Evolutionary conservation across 2,329 filamentous ascomycete species (phyloP).

Genomic region (Leptographium wingfieldii): DNA sequence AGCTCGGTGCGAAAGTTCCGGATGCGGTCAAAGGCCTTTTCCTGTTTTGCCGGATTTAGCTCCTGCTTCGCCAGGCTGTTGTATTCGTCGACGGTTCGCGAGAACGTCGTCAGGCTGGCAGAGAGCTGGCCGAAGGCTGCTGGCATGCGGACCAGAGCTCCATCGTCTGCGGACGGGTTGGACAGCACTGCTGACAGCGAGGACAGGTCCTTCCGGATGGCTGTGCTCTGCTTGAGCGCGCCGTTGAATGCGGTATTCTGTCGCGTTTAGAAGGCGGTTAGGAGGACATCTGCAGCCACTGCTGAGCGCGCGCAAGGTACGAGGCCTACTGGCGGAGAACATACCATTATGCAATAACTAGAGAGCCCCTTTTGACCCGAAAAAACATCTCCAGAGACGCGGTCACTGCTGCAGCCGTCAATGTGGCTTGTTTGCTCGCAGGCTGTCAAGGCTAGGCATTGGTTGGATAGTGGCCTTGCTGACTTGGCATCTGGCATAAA

Average conservation of each 20-base stretch:
- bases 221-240: slow-evolving; percentile 71
- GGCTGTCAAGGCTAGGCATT: background rate
- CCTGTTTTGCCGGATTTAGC: slow-evolving; percentile 78
- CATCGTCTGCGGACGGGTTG: slow-evolving; percentile 20
- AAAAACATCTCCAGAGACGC: background rate
- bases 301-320: background rate
- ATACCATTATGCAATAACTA: background rate
- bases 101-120: slow-evolving; percentile 58
- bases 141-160: slow-evolving; percentile 21
- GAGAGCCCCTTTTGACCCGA: background rate
- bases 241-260: slow-evolving; percentile 81
- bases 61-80: slow-evolving; percentile 74
- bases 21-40: slow-evolving; percentile 76
- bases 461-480: background rate
- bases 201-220: slow-evolving; percentile 61
- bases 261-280: background rate
- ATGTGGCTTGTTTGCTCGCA: background rate
- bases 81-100: slow-evolving; percentile 89
- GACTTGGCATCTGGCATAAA: background rate
- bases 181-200: slow-evolving; percentile 17
- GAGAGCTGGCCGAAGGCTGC: slow-evolving; percentile 51
- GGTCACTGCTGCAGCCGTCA: background rate
- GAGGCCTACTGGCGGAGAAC: background rate
- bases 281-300: background rate
- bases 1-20: slow-evolving; percentile 78